Evolutionary conservation across 805 yeast species (phyloP).

Genomic region (Candida ortonii): DNA sequence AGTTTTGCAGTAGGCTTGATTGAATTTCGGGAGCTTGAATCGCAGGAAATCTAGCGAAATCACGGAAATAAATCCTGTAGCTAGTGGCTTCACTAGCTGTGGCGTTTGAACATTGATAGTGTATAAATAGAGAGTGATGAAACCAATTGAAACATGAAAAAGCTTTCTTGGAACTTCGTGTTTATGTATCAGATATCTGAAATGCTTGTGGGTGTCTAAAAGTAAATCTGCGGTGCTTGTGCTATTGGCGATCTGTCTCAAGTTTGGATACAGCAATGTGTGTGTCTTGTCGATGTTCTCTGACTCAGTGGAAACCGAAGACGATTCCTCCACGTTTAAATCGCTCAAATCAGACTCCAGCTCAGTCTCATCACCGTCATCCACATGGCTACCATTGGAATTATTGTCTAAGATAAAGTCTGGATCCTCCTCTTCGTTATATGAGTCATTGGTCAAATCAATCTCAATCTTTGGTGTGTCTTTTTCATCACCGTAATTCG

Average conservation of each 20-base stretch:
- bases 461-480: too few relatives aligned
- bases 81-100: slow-evolving; percentile 60
- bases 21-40: slow-evolving; percentile 58
- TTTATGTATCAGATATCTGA: slow-evolving; percentile 39
- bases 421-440: slow-evolving; percentile 29
- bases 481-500: too few relatives aligned
- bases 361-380: slow-evolving; percentile 17
- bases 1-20: slow-evolving; percentile 58
- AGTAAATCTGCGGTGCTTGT: slow-evolving; percentile 24
- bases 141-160: slow-evolving; percentile 87
- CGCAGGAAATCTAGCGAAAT: slow-evolving; percentile 67
- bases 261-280: neutral
- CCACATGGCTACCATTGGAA: slow-evolving; percentile 10
- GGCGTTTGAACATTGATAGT: slow-evolving; percentile 53
- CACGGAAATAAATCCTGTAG: slow-evolving; percentile 52
- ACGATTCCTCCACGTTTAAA: slow-evolving; percentile 12
- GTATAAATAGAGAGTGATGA: slow-evolving; percentile 72
- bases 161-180: slow-evolving; percentile 88
- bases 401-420: slow-evolving; percentile 22
- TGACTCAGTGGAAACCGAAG: slow-evolving; percentile 16
- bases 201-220: slow-evolving; percentile 29
- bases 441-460: slow-evolving; percentile 27
- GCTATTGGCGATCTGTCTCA: slow-evolving; percentile 6
- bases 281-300: slow-evolving; percentile 8
- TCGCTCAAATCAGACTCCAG: slow-evolving; percentile 19